Evolutionary conservation across 352 stramenopile species (phyloP).

Genomic region (Phytophthora quininea): DNA sequence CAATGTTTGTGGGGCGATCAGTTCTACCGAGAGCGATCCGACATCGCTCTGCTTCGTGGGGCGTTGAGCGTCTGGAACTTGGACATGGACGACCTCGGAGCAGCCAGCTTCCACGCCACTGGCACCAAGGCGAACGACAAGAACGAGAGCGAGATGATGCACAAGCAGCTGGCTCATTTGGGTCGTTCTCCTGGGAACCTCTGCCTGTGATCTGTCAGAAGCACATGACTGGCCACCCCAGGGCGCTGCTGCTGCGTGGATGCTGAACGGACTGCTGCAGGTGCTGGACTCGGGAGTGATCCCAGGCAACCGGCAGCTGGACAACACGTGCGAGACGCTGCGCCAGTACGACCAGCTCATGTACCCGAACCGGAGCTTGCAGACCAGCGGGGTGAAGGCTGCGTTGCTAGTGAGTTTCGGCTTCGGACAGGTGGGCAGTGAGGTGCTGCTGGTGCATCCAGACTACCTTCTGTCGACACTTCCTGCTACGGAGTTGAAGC

Average conservation of each 20-base stretch:
- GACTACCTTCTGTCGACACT: conserved; percentile 76
- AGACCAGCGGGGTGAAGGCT: conserved; percentile 82
- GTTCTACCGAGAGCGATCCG: conserved; percentile 61
- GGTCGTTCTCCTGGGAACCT: conserved; percentile 74
- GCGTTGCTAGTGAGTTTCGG: conserved; percentile 86
- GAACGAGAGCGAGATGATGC: conserved; percentile 88
- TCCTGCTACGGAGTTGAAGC: conserved; percentile 45
- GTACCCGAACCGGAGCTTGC: conserved; percentile 83
- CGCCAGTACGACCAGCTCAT: conserved; percentile 78
- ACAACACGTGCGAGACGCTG: conserved; percentile 76
- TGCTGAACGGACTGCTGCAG: conserved; percentile 85
- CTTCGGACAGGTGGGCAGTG: conserved; percentile 78
- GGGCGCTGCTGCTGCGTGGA: conserved; percentile 81
- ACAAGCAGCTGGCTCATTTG: conserved; percentile 85
- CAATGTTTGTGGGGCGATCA: conserved; percentile 71
- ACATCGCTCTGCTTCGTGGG: conserved; percentile 81
- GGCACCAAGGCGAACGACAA: conserved; percentile 87
- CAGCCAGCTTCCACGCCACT: conserved; percentile 84
- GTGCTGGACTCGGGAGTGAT: conserved; percentile 80
- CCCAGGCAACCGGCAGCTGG: conserved; percentile 82
- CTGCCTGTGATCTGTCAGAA: conserved; percentile 86
- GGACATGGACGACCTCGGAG: conserved; percentile 80
- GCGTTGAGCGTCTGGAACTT: conserved; percentile 82
- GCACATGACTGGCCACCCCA: conserved; percentile 81
- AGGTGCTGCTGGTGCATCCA: conserved; percentile 78